phyloP scores from a whole-genome alignment of 2,329 filamentous ascomycete species.

The Gnomoniopsis smithogilvyi region DNA sequence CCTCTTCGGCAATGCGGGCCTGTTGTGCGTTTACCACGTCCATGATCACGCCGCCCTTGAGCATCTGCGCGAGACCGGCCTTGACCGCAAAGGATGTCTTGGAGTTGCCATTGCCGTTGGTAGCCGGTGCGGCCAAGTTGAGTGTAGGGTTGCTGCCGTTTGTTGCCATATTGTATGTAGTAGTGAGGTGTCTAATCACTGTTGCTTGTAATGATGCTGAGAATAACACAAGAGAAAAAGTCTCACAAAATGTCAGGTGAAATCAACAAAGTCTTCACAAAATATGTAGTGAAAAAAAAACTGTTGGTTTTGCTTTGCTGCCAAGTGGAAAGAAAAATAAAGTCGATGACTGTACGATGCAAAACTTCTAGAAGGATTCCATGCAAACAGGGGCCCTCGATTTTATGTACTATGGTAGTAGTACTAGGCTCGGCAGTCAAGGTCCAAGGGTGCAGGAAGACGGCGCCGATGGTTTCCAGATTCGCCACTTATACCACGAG shows the following conservation, averaged over 20 bases:
- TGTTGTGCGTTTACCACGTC: constrained; percentile 93
- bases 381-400: background rate
- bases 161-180: constrained; percentile 18
- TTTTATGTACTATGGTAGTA: background rate
- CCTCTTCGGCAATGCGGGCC: constrained; percentile 95
- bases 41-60: constrained; percentile 99
- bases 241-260: no score
- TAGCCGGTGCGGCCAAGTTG: constrained; percentile 16
- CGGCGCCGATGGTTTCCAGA: background rate
- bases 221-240: background rate
- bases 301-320: background rate
- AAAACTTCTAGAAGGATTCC: background rate
- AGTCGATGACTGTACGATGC: background rate
- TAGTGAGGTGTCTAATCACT: no score
- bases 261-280: background rate
- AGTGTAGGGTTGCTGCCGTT: constrained; percentile 20
- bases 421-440: background rate
- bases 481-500: background rate
- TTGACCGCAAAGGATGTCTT: constrained; percentile 78
- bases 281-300: background rate
- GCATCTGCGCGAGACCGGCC: constrained; percentile 92
- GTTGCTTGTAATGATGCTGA: background rate
- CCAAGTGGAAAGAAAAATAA: background rate
- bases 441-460: background rate
- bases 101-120: constrained; percentile 27